Conservation (phyloP, 1,284 basidiomycete genomes). For the Acaromyces ingoldii region DNA sequence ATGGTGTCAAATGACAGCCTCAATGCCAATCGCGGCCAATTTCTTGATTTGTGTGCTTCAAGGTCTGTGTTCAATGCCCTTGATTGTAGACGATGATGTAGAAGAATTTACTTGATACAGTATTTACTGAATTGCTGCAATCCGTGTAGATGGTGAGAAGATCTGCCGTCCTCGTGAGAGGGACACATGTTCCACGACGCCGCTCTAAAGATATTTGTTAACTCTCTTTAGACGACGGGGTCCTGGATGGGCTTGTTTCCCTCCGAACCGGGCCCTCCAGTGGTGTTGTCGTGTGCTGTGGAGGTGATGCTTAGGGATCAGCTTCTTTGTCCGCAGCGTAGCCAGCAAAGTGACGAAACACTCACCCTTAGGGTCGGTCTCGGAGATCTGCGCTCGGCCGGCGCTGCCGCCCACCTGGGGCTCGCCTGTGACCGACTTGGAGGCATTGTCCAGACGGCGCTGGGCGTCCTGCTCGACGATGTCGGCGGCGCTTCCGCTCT, state of each 20-base stretch:
- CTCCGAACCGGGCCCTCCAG: constrained; percentile 30
- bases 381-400: constrained; percentile 23
- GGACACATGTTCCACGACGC: too few species aligned
- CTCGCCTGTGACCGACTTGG: constrained; percentile 23
- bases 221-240: constrained; percentile 16
- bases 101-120: too few species aligned
- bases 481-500: constrained; percentile 1
- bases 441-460: constrained; percentile 24
- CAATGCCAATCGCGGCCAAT: too few species aligned
- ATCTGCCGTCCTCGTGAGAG: too few species aligned
- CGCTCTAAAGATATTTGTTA: too few species aligned
- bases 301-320: background rate
- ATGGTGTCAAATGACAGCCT: too few species aligned
- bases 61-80: too few species aligned
- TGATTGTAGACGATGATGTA: too few species aligned
- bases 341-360: background rate
- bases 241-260: constrained; percentile 31
- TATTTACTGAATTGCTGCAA: too few species aligned
- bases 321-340: background rate
- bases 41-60: too few species aligned
- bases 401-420: constrained; percentile 26
- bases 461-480: constrained; percentile 18
- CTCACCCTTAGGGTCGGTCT: constrained; percentile 32
- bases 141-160: too few species aligned
- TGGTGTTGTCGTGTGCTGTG: constrained; percentile 25